Conservation (phyloP, 1,284 basidiomycete species). For the Trametes versicolor region DNA sequence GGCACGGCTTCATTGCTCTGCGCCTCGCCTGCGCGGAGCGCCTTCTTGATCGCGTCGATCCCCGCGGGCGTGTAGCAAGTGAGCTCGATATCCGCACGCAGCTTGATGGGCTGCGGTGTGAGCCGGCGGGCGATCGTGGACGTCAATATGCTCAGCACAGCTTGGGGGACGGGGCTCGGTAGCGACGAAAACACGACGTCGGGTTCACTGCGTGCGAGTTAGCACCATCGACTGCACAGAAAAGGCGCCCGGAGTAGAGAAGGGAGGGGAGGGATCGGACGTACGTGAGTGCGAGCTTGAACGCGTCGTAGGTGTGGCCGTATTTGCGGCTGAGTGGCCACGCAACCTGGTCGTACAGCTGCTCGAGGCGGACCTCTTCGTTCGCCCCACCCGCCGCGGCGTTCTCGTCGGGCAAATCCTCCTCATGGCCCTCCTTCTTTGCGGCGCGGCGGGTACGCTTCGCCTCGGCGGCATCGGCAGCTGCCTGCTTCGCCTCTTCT, state of each 20-base stretch:
- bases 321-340: constrained; percentile 96
- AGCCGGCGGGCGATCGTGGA: constrained; percentile 93
- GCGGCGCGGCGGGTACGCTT: constrained; percentile 56
- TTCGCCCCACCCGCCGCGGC: constrained; percentile 54
- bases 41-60: constrained; percentile 98
- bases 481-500: constrained; percentile 54
- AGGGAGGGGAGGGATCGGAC: constrained; percentile 44
- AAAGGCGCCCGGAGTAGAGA: not conserved
- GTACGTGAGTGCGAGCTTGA: constrained; percentile 94
- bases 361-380: constrained; percentile 82
- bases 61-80: constrained; percentile 97
- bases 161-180: constrained; percentile 65
- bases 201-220: constrained; percentile 69
- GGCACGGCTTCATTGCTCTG: constrained; percentile 92
- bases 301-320: constrained; percentile 97
- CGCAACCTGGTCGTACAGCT: constrained; percentile 89
- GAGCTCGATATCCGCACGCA: constrained; percentile 97
- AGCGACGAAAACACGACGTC: constrained; percentile 87
- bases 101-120: constrained; percentile 98
- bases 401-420: constrained; percentile 48
- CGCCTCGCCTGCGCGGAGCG: constrained; percentile 88
- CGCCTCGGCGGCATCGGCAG: constrained; percentile 52
- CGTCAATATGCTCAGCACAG: constrained; percentile 76
- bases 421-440: constrained; percentile 53
- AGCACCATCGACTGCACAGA: constrained; percentile 4